Evolutionary conservation across 345 rosid genomes (phyloP), one percentile per base, ranked within the genome.

Genomic region (Lepidium africanum): DNA sequence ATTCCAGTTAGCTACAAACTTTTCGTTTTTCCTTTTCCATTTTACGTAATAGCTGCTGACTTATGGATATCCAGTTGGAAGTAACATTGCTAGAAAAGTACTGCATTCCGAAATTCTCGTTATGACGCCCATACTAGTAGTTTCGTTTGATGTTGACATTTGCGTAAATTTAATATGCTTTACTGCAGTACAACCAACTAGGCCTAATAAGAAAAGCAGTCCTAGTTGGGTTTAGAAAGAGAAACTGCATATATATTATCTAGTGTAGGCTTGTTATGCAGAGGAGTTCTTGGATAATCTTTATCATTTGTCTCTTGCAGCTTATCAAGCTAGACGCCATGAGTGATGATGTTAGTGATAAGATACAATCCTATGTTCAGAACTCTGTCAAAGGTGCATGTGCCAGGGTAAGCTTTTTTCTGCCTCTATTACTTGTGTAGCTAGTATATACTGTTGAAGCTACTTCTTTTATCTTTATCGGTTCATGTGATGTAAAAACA

Each of bases 371-470:
- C 45, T 88, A 81, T 54, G 92, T 88, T 73, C 81, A 79, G 80
- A 86, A 67, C 54, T 86, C 97, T 30, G 57, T 79, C 48, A 79
- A 88, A 82, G 91, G 92, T 75, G 92, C 86, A 73, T 84, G 71
- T 65, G 78, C 74, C 59, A 83, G 84, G 89, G 99, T 87, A 67
- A 83, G 93, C 63, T 37, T 45, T 58, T 27, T 27, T 27, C 32
- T 71, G 56, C 45, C 53, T 21, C 65, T 17, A 16, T 63, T 65
- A 19, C 63, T 60, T 69, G 41, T 48, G 55, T 40, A 19, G 23
- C 51, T 67, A 27, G 32, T 27, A 27, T 27, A 13, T 61, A 37
- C 40, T 45, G 49, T 46, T 19, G 13, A 16, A 48, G 45, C 45
- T 65, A 54, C 49, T 55, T 37, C 36, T 59, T 66, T 36, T 36